Conservation (phyloP, 129 eudicot species). For the Chrysanthemum makinoi region DNA sequence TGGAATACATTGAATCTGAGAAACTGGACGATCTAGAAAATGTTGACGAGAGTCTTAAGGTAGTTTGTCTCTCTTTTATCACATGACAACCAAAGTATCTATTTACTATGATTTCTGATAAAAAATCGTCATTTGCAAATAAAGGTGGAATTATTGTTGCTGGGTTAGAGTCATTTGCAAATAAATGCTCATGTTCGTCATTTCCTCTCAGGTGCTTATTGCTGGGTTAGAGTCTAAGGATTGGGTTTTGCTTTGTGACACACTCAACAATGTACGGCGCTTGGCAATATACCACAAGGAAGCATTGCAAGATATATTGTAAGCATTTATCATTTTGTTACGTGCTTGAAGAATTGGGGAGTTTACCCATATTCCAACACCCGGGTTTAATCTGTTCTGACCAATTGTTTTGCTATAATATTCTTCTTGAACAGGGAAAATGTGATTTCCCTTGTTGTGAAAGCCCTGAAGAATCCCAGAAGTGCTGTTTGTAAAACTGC, state of each 20-base stretch:
- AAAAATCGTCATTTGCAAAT: not conserved
- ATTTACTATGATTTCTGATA: not conserved
- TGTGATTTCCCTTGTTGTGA: slow-evolving; percentile 63
- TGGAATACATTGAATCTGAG: slow-evolving; percentile 80
- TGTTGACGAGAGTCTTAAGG: slow-evolving; percentile 57
- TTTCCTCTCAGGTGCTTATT: slow-evolving; percentile 50
- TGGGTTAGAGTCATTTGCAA: slow-evolving; percentile 76
- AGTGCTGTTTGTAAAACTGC: slow-evolving; percentile 95
- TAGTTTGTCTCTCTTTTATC: slow-evolving; percentile 11
- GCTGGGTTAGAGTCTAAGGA: slow-evolving; percentile 71
- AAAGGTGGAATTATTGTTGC: slow-evolving; percentile 7
- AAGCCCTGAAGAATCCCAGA: slow-evolving; percentile 88
- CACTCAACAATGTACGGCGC: slow-evolving; percentile 74
- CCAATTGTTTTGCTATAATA: not conserved
- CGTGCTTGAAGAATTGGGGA: not conserved
- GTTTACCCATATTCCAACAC: too few species aligned
- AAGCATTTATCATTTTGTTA: slow-evolving; percentile 23
- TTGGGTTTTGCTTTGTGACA: slow-evolving; percentile 71
- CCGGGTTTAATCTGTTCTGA: not conserved
- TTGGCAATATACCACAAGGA: slow-evolving; percentile 72
- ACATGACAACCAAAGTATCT: slow-evolving; percentile 1
- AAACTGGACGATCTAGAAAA: slow-evolving; percentile 67
- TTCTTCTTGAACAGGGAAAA: slow-evolving; percentile 61
- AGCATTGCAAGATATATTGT: slow-evolving; percentile 51
- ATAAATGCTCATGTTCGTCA: not conserved